Conservation (phyloP, 208 protist genomes). For the Leptomonas pyrrhocoris region DNA sequence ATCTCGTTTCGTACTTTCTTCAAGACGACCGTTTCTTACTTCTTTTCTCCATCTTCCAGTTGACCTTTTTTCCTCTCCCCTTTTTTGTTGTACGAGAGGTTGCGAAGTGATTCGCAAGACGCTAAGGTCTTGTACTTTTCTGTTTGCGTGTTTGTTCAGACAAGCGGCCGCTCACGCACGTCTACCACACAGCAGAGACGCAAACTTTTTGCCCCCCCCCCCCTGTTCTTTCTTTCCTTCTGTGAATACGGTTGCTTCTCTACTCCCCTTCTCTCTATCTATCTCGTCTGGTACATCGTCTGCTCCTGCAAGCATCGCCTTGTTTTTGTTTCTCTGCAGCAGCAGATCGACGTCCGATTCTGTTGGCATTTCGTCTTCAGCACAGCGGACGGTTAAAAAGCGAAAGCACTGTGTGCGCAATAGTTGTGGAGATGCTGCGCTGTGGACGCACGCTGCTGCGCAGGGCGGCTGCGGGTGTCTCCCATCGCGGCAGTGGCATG, state of each 20-base stretch:
- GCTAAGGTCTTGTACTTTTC: background rate
- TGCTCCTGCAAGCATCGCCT: too few species aligned
- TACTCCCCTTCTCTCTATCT: background rate
- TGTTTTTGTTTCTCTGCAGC: background rate
- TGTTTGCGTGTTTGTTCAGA: too few species aligned
- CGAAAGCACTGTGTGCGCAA: background rate
- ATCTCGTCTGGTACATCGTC: too few species aligned
- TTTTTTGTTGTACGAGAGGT: background rate
- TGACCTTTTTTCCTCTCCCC: background rate
- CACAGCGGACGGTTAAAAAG: too few species aligned
- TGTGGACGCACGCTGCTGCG: constrained; percentile 10
- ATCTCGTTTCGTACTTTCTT: too few species aligned
- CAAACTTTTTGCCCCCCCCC: background rate
- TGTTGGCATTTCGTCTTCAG: too few species aligned
- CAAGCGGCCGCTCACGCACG: too few species aligned
- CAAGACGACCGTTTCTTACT: too few species aligned
- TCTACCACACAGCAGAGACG: too few species aligned
- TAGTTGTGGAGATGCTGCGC: constrained; percentile 4
- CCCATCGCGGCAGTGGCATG: background rate
- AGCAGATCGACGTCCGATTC: too few species aligned
- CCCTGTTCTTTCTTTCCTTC: constrained; percentile 14
- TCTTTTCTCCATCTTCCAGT: background rate
- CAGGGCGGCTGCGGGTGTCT: background rate
- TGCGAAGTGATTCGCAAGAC: background rate
- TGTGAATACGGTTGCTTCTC: background rate